A percentile compares a stretch with the other conserved stretches of the same genome.
phyloP scores from a whole-genome alignment of 2,329 filamentous ascomycete genomes.

The Penicillium sp. region DNA sequence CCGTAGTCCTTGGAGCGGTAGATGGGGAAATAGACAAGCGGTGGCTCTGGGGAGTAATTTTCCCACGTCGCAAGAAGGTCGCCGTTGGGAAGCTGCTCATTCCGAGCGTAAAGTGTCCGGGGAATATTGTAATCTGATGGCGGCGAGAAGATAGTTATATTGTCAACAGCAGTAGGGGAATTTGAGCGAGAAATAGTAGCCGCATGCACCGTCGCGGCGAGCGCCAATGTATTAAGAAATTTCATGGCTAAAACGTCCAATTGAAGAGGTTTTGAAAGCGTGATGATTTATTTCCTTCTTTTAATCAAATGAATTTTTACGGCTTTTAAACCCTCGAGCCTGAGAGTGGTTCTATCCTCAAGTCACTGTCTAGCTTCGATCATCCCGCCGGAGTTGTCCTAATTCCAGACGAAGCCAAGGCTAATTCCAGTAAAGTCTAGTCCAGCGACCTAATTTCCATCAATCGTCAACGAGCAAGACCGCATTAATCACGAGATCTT shows the following conservation, averaged over 20 bases:
- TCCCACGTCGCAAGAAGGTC: conserved; percentile 59
- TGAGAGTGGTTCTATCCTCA: background rate
- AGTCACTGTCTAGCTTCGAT: background rate
- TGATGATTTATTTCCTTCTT: background rate
- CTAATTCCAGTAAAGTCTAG: background rate
- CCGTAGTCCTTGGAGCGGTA: conserved; percentile 58
- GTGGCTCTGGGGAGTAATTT: conserved; percentile 60
- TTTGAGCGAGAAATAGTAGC: conserved; percentile 9
- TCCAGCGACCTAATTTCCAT: conserved; percentile 5
- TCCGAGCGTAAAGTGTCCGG: conserved; percentile 58
- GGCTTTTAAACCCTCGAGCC: background rate
- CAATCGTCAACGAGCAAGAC: conserved; percentile 1
- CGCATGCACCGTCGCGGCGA: conserved; percentile 15
- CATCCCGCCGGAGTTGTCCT: conserved; percentile 30
- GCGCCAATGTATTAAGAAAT: conserved; percentile 13
- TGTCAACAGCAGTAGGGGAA: conserved; percentile 27
- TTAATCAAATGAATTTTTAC: background rate
- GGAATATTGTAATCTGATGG: conserved; percentile 51
- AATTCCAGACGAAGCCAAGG: conserved; percentile 17
- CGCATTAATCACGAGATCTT: background rate
- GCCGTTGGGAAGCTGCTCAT: conserved; percentile 49
- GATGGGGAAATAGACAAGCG: conserved; percentile 58
- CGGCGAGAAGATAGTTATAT: conserved; percentile 48
- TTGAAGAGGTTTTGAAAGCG: background rate
- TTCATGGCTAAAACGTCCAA: conserved; percentile 15